A percentile compares a stretch with the other conserved stretches of the same genome.
Evolutionary conservation across 768 basidiomycete species (phyloP).

Genomic region (Xerocomellus intermedius): DNA sequence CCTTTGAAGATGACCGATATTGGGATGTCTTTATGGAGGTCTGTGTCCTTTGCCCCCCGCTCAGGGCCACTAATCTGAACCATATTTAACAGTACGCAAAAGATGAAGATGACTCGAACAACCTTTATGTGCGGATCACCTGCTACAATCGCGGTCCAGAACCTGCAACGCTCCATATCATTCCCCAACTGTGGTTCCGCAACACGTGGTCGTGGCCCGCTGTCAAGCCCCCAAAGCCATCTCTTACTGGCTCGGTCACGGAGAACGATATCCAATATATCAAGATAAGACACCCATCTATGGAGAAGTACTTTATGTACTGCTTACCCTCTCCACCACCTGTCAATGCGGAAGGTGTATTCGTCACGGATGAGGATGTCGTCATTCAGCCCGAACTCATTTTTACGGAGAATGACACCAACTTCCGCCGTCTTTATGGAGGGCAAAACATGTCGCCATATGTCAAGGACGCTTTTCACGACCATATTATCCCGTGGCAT

Average conservation of each 20-base stretch:
- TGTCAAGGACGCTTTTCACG: slow-evolving; percentile 98
- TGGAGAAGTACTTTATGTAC: slow-evolving; percentile 80
- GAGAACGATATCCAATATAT: slow-evolving; percentile 57
- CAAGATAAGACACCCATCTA: slow-evolving; percentile 67
- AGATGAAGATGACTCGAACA: slow-evolving; percentile 88
- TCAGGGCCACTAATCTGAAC: background rate
- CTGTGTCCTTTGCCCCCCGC: slow-evolving; percentile 25
- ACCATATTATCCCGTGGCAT: slow-evolving; percentile 90
- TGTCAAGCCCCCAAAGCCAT: slow-evolving; percentile 65
- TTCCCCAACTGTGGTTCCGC: slow-evolving; percentile 96
- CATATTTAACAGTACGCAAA: slow-evolving; percentile 78
- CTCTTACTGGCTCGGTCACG: slow-evolving; percentile 50
- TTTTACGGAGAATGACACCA: slow-evolving; percentile 98
- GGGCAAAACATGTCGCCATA: slow-evolving; percentile 80
- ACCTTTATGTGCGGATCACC: slow-evolving; percentile 90
- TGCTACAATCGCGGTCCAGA: slow-evolving; percentile 97
- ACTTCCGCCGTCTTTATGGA: slow-evolving; percentile 87
- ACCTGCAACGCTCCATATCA: slow-evolving; percentile 87
- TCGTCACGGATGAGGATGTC: slow-evolving; percentile 63
- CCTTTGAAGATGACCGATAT: slow-evolving; percentile 89
- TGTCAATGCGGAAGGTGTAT: slow-evolving; percentile 67
- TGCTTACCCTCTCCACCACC: slow-evolving; percentile 92
- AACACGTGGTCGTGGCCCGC: slow-evolving; percentile 97
- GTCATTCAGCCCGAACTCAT: slow-evolving; percentile 70
- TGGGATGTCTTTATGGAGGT: slow-evolving; percentile 99